Evolutionary conservation across 805 yeast species (phyloP), one percentile per base, ranked within the genome.

Genomic region (Deakozyma indianensis): DNA sequence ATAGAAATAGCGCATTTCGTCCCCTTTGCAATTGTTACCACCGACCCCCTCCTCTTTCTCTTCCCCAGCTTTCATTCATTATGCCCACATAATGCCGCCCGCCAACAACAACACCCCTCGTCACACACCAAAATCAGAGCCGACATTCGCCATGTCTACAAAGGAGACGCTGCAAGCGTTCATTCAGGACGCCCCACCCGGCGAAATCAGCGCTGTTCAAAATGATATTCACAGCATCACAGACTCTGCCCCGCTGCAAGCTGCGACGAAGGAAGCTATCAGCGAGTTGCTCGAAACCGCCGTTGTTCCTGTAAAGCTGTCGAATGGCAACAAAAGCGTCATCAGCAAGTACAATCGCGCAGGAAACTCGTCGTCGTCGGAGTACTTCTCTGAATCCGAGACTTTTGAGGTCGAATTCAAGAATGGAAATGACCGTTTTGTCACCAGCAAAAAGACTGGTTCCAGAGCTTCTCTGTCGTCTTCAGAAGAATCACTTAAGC

Each of bases 121-220:
- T 3, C 29, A 25, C 24, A 43, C 9, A 22, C n/a, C 28, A 25
- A 14, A 7, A 25, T 7, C n/a, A n/a, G n/a, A n/a, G n/a, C n/a
- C n/a, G n/a, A n/a, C n/a, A n/a, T n/a, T n/a, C n/a, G n/a, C 28
- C 18, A 32, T 32, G 38, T 32, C 38, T 5, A 32, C 18, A 43
- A 32, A 18, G 22, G 35, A 47, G 15, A 44, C 41, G 25, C 22
- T 46, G 18, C 38, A 35, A 40, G 5, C 47, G 40, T 63, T 66
- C 44, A 52, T 76, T 29, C 53, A 58, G 24, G 80, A 75, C 45
- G 70, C 79, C 2, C 80, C 81, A 20, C 75, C 79, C 4, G 81
- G 81, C 18, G 75, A 71, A 56, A 68, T 69, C 38, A 51, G 66
- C 45, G 50, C 60, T 9, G 70, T 66, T 22, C 50, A 57, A n/a